Evolutionary conservation across 306 rosid species (phyloP), one percentile per base, ranked within the genome.

Genomic region (Coriaria nepalensis): DNA sequence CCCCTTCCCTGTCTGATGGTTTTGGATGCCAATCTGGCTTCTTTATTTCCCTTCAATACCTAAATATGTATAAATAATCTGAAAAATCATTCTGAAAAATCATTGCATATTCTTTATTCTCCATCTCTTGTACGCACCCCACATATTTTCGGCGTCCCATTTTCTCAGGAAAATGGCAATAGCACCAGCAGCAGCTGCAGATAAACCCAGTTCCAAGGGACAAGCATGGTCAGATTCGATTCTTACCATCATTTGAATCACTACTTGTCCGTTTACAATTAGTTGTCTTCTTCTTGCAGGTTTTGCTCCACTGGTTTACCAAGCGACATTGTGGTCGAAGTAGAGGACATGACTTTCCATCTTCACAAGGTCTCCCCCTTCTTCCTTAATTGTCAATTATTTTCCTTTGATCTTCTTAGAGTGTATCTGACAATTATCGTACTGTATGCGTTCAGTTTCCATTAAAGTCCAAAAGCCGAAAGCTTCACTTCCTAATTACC

Each of bases 251-350:
- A 46, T 36, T 37, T 29, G 10, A 33, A 38, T 11, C 6, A 8
- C 2, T 45, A 10, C 15, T 44, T 45, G 11, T 2, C 35, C 35
- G 44, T 13, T 6, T 5, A 43, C n/a, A 6, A 6, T 39, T 36
- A 4, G 52, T 34, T 37, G 34, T 6, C 43, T 48, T 54, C 35
- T 38, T 35, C 13, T 50, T 6, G 13, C 71, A 86, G 96, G 96
- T 90, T 90, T 66, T 90, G 98, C 61, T 85, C 98, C 32, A 90
- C 87, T 11, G 98, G 98, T 9, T 71, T 85, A 40, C 94, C 98
- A 0, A 90, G 98, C 63, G 98, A 90, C 94, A 80, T 85, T 78
- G 85, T 79, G 40, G 57, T 85, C 2, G 94, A 82, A 61, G 94
- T 90, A 8, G 79, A 69, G 47, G 87, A 85, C 75, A 90, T 90